These are phyloP conservation scores for Amylostereum chailletii DNA, from an alignment of 1,284 basidiomycete species.

Conservation along the genomic window DNA sequence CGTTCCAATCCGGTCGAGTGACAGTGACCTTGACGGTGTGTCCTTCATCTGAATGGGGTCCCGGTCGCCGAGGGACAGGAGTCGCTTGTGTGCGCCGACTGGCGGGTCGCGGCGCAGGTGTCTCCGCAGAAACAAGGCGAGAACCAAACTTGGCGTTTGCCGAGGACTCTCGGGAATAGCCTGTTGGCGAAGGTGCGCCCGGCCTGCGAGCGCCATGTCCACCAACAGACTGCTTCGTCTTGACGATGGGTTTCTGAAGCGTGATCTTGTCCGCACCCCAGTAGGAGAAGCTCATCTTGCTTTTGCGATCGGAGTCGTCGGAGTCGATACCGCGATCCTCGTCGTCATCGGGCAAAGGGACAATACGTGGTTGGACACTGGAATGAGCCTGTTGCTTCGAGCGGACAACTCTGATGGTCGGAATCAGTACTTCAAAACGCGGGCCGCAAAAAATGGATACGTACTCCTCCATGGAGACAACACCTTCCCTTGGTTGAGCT, in stretches of 20 bases:
- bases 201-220: slow-evolving; percentile 36
- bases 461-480: slow-evolving; percentile 81
- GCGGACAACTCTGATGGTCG: slow-evolving; percentile 49
- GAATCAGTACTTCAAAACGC: slow-evolving; percentile 3
- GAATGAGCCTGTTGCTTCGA: slow-evolving; percentile 54
- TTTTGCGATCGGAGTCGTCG: slow-evolving; percentile 78
- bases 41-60: slow-evolving; percentile 42
- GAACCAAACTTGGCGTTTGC: slow-evolving; percentile 82
- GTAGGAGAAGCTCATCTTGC: slow-evolving; percentile 87
- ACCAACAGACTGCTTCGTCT: slow-evolving; percentile 31
- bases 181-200: slow-evolving; percentile 34
- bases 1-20: slow-evolving; percentile 61
- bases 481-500: slow-evolving; percentile 60
- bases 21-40: slow-evolving; percentile 61
- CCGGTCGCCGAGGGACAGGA: slow-evolving; percentile 38
- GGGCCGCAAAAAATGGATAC: slow-evolving; percentile 20
- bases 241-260: slow-evolving; percentile 65
- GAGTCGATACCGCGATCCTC: slow-evolving; percentile 46
- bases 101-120: slow-evolving; percentile 40
- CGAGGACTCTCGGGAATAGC: slow-evolving; percentile 70
- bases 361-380: slow-evolving; percentile 49
- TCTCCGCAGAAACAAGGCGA: slow-evolving; percentile 53
- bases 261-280: slow-evolving; percentile 86
- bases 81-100: slow-evolving; percentile 53
- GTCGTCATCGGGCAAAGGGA: slow-evolving; percentile 61